Evolutionary conservation across 805 yeast genomes (phyloP).

Genomic region (Starmerella kuoi): DNA sequence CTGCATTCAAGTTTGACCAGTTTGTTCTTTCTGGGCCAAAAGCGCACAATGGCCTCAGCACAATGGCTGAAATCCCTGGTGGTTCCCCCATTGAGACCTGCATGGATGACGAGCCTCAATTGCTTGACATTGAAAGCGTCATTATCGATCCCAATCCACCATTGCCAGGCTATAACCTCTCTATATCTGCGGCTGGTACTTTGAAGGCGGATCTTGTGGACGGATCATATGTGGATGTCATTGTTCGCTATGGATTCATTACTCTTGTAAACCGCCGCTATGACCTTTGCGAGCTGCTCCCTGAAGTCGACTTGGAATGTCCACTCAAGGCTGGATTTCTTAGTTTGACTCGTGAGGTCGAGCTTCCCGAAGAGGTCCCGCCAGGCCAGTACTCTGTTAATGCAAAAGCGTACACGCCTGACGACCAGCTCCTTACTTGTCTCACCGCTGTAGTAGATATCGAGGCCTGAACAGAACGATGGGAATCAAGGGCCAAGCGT

Average conservation of each 20-base stretch:
- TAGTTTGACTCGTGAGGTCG: conserved; percentile 55
- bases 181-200: conserved; percentile 62
- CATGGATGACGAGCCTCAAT: conserved; percentile 51
- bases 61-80: conserved; percentile 74
- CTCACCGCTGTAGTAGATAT: conserved; percentile 38
- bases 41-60: too few relatives aligned
- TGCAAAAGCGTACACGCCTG: conserved; percentile 81
- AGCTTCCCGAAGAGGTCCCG: conserved; percentile 83
- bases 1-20: too few relatives aligned
- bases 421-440: conserved; percentile 75
- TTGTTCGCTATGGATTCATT: conserved; percentile 85
- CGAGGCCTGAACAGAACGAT: conserved; percentile 26
- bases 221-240: conserved; percentile 91
- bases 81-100: conserved; percentile 75
- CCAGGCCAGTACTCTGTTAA: conserved; percentile 81
- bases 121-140: conserved; percentile 49
- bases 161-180: conserved; percentile 65
- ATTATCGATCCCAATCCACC: conserved; percentile 80
- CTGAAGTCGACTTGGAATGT: conserved; percentile 73
- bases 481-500: not conserved
- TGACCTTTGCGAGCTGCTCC: conserved; percentile 80
- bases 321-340: conserved; percentile 67
- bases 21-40: too few relatives aligned
- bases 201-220: conserved; percentile 47
- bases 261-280: conserved; percentile 77